These are phyloP conservation scores for Terfezia claveryi DNA, from an alignment of 495 filamentous ascomycete species.

Conservation along the genomic window DNA sequence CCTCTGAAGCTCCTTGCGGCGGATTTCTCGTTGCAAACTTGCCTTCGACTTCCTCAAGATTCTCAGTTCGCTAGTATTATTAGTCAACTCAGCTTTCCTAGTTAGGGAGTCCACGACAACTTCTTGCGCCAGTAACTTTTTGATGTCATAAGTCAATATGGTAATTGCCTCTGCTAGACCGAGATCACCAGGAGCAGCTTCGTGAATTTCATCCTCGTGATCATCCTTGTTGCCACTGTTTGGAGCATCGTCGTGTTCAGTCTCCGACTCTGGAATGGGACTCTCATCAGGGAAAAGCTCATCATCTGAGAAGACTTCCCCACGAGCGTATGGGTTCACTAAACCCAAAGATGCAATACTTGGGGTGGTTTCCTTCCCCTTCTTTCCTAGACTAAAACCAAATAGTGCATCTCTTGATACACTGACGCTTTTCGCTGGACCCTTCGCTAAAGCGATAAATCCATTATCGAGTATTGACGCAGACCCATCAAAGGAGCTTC, in stretches of 20 bases:
- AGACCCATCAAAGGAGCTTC: slow-evolving; percentile 30
- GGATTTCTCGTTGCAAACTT: slow-evolving; percentile 75
- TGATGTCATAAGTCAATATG: slow-evolving; percentile 63
- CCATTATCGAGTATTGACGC: slow-evolving; percentile 27
- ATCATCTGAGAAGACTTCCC: slow-evolving; percentile 76
- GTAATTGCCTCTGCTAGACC: slow-evolving; percentile 84
- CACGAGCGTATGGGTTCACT: slow-evolving; percentile 54
- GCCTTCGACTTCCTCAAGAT: slow-evolving; percentile 87
- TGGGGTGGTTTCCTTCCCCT: slow-evolving; percentile 34
- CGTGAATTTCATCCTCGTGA: slow-evolving; percentile 64
- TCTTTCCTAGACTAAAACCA: not conserved
- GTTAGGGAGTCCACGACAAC: slow-evolving; percentile 78
- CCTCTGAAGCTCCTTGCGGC: slow-evolving; percentile 82
- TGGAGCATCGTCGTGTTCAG: slow-evolving; percentile 60
- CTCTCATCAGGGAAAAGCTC: slow-evolving; percentile 75
- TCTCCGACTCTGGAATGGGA: slow-evolving; percentile 31
- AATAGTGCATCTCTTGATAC: not conserved
- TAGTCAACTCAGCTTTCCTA: slow-evolving; percentile 86
- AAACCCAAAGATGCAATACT: slow-evolving; percentile 81
- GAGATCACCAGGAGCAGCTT: slow-evolving; percentile 87
- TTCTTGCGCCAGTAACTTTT: slow-evolving; percentile 69
- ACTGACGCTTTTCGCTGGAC: not conserved
- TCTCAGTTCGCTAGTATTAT: slow-evolving; percentile 78
- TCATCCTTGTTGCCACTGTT: slow-evolving; percentile 38
- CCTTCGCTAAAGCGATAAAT: not conserved